These are phyloP conservation scores for Obelidium mucronatum DNA, from an alignment of 192 early-diverging fungal genomes.

Conservation along the genomic window DNA sequence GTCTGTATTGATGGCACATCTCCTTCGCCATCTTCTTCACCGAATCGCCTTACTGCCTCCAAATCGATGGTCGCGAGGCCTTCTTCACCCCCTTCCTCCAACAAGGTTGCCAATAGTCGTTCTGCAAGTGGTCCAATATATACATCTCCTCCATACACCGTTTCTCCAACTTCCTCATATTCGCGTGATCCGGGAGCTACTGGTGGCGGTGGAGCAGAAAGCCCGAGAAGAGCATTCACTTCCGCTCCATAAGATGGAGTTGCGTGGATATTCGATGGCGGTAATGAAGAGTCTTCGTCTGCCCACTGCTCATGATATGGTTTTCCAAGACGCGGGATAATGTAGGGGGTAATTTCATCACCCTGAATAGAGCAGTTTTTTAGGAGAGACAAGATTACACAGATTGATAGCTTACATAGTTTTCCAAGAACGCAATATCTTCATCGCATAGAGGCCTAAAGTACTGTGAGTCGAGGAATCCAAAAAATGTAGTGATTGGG, in stretches of 20 bases:
- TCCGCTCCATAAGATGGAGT: conserved; percentile 72
- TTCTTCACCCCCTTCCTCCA: conserved; percentile 64
- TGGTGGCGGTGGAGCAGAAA: conserved; percentile 7
- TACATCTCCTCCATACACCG: conserved; percentile 61
- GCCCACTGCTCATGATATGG: conserved; percentile 72
- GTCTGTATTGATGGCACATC: conserved; percentile 20
- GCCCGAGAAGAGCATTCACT: conserved; percentile 57
- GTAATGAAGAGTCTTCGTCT: conserved; percentile 57
- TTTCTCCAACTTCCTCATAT: conserved; percentile 45
- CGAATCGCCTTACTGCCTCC: background rate
- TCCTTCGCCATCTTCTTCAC: conserved; percentile 32
- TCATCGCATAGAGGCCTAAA: conserved; percentile 81
- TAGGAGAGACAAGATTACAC: background rate
- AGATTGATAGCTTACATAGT: conserved; percentile 44
- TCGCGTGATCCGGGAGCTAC: conserved; percentile 18
- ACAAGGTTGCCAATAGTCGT: conserved; percentile 69
- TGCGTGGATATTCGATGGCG: background rate
- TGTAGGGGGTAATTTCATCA: conserved; percentile 74
- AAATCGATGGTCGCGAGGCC: background rate
- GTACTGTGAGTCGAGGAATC: conserved; percentile 80
- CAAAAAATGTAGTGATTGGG: conserved; percentile 84
- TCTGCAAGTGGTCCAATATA: conserved; percentile 80
- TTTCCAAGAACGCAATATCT: conserved; percentile 76
- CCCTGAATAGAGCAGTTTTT: conserved; percentile 33
- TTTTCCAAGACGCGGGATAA: conserved; percentile 82